These are phyloP conservation scores for Zea mays DNA, from an alignment of 176 grass and related monocot species.

Conservation along the genomic window DNA sequence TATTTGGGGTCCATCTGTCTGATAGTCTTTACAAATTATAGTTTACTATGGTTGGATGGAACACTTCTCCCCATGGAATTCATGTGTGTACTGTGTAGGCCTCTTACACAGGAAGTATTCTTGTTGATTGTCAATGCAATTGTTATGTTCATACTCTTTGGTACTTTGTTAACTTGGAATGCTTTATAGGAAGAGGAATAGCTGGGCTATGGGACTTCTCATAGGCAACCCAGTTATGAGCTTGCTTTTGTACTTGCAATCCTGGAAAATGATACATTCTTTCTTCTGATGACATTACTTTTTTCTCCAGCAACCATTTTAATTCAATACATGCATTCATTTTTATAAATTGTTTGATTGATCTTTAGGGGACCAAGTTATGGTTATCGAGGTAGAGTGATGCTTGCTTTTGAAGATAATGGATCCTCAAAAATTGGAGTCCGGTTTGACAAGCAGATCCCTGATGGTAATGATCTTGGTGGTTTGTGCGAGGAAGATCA, in stretches of 20 bases:
- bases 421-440: slow-evolving; percentile 95
- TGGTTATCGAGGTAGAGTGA: slow-evolving; percentile 84
- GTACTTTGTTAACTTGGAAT: slow-evolving; percentile 16
- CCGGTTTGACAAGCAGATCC: slow-evolving; percentile 92
- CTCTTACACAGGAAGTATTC: neutral
- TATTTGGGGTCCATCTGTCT: neutral
- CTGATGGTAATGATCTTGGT: slow-evolving; percentile 97
- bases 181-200: neutral
- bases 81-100: neutral
- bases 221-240: slow-evolving; percentile 9
- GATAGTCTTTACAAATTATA: slow-evolving; percentile 11
- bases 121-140: neutral
- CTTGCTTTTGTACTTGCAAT: slow-evolving; percentile 17
- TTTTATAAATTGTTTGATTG: slow-evolving; percentile 23
- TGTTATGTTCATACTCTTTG: neutral
- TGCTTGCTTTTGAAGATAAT: slow-evolving; percentile 98
- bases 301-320: slow-evolving; percentile 14
- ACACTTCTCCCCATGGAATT: slow-evolving; percentile 21
- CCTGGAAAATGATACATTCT: slow-evolving; percentile 11
- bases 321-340: neutral
- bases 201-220: neutral
- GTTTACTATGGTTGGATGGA: slow-evolving; percentile 12
- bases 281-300: slow-evolving; percentile 3
- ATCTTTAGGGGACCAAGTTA: slow-evolving; percentile 74
- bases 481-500: slow-evolving; percentile 96